Percentiles rank a stretch among this genome's conserved stretches.
phyloP scores from a whole-genome alignment of 139 green algal genomes.

The Prasinococcaceae sp. region DNA sequence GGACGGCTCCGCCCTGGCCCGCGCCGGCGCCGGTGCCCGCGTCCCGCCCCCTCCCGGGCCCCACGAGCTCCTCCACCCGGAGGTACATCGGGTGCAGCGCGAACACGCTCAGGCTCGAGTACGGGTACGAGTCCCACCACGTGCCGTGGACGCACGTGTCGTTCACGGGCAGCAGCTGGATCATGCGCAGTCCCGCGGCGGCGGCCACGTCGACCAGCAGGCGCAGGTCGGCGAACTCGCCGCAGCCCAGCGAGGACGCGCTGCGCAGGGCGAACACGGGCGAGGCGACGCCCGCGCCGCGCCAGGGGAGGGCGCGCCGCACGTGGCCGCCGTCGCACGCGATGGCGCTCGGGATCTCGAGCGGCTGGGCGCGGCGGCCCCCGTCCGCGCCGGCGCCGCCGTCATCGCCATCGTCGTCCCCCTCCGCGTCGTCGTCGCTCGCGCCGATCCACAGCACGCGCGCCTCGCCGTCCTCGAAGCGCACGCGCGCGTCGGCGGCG shows the following conservation, averaged over 20 bases:
- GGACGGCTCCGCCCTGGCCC: no score
- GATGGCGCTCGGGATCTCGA: no score
- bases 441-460: no score
- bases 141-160: constrained; percentile 80
- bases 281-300: constrained; percentile 65
- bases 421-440: no score
- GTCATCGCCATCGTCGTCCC: no score
- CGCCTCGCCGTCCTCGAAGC: no score
- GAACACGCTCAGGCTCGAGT: constrained; percentile 72
- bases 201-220: constrained; percentile 59
- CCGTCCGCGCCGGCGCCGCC: no score
- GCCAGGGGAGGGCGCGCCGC: no score
- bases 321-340: no score
- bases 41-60: constrained; percentile 7
- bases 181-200: constrained; percentile 36
- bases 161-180: constrained; percentile 90
- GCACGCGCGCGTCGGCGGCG: no score
- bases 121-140: constrained; percentile 93
- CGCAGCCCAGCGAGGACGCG: constrained; percentile 46
- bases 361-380: no score
- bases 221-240: constrained; percentile 83
- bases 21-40: no score
- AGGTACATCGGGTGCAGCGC: constrained; percentile 86
- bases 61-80: constrained; percentile 22
- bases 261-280: constrained; percentile 83